A percentile compares a stretch with the other conserved stretches of the same genome.
Conservation (phyloP, 768 basidiomycete species). For the Termitomyces sp. region DNA sequence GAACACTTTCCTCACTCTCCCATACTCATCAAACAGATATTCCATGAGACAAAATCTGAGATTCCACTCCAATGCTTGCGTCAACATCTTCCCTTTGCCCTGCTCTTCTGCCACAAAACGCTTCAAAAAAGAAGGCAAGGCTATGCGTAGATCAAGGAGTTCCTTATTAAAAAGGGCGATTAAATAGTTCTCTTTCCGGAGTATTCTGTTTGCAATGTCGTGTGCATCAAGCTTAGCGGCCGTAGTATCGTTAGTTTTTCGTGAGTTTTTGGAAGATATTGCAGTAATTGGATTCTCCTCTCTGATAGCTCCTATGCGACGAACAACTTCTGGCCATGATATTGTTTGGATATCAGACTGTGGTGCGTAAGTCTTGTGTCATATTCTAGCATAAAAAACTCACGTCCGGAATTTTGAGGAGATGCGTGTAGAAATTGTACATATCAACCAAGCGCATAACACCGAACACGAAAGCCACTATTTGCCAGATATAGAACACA, state of each 20-base stretch:
- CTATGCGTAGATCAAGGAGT: constrained; percentile 81
- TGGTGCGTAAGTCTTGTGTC: constrained; percentile 4
- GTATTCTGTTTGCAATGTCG: constrained; percentile 95
- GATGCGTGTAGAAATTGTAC: constrained; percentile 93
- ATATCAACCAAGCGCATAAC: constrained; percentile 84
- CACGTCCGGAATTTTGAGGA: constrained; percentile 94
- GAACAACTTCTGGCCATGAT: constrained; percentile 93
- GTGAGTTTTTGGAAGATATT: constrained; percentile 57
- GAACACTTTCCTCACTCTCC: constrained; percentile 88
- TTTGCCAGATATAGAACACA: constrained; percentile 88
- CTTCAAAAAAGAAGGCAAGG: constrained; percentile 61
- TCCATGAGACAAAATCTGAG: constrained; percentile 93
- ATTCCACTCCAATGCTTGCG: constrained; percentile 96
- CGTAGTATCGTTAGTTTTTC: constrained; percentile 55
- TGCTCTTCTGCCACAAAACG: constrained; percentile 48
- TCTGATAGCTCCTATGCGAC: constrained; percentile 83
- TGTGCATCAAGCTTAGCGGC: constrained; percentile 94
- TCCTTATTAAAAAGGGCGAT: constrained; percentile 98
- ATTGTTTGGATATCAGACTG: constrained; percentile 98
- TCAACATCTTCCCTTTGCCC: constrained; percentile 76
- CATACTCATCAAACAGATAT: constrained; percentile 89
- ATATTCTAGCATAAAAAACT: constrained; percentile 15
- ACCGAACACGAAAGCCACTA: constrained; percentile 72
- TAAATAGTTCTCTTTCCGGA: constrained; percentile 98
- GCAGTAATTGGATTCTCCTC: constrained; percentile 93